These are phyloP conservation scores for Yarrowia osloensis DNA, from an alignment of 805 yeast species.

Conservation along the genomic window DNA sequence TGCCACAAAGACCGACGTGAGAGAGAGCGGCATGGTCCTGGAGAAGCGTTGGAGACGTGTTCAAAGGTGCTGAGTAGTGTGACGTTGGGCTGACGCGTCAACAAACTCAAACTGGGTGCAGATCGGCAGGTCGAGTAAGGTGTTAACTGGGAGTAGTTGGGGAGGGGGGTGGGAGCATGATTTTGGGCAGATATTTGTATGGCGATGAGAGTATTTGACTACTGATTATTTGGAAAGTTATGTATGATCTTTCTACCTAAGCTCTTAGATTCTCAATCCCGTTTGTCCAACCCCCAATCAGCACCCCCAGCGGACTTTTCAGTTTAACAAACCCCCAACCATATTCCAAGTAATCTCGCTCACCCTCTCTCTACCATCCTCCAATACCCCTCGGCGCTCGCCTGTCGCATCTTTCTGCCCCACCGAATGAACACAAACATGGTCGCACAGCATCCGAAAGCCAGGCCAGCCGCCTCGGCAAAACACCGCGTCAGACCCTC, in stretches of 20 bases:
- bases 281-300: no score
- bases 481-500: conserved; percentile 52
- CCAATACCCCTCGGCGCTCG: background rate
- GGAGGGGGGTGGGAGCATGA: no score
- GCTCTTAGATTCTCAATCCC: no score
- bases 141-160: no score
- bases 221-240: no score
- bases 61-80: background rate
- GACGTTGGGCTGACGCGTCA: background rate
- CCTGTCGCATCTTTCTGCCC: conserved; percentile 46
- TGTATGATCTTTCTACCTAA: no score
- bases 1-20: conserved; percentile 70
- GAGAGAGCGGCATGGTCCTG: conserved; percentile 45
- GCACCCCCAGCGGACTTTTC: no score
- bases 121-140: no score
- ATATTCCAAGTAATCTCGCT: background rate
- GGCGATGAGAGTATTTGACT: no score
- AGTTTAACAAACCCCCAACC: background rate
- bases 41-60: no score
- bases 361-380: background rate
- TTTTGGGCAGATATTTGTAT: no score
- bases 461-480: conserved; percentile 15
- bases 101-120: no score
- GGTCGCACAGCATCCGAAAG: conserved; percentile 11
- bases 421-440: conserved; percentile 35